Conservation (phyloP, 108 stramenopile genomes). For the Skeletonema tropicum region DNA sequence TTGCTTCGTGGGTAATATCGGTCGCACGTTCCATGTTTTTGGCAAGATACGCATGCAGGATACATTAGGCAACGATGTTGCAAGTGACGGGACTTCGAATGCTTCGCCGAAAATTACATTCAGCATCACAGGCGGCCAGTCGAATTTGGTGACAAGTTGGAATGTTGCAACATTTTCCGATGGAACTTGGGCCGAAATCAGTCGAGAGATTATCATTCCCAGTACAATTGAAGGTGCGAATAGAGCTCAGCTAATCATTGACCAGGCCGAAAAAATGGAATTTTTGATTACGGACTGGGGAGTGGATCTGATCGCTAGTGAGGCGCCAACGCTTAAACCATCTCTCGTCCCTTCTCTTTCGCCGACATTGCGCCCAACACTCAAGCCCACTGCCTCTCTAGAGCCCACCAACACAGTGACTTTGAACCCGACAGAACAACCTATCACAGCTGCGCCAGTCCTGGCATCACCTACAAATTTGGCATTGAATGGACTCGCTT, state of each 20-base stretch:
- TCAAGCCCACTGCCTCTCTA: background rate
- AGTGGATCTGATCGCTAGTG: constrained; percentile 4
- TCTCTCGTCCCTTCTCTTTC: background rate
- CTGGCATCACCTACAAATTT: background rate
- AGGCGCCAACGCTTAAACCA: background rate
- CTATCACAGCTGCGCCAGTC: background rate
- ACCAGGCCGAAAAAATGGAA: constrained; percentile 15
- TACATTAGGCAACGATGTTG: background rate
- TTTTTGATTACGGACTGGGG: constrained; percentile 17
- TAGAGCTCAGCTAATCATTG: constrained; percentile 9
- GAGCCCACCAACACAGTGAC: background rate
- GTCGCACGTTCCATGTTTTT: constrained; percentile 8
- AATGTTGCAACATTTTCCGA: background rate
- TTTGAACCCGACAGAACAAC: background rate
- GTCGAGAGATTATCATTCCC: background rate
- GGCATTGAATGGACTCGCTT: constrained; percentile 4
- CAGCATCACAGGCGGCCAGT: background rate
- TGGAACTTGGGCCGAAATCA: constrained; percentile 6
- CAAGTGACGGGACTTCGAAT: constrained; percentile 11
- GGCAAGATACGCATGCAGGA: constrained; percentile 26
- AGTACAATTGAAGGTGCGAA: background rate
- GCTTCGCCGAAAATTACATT: background rate
- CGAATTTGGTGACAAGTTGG: background rate
- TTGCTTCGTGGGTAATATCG: constrained; percentile 4
- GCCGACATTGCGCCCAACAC: background rate